phyloP scores from a whole-genome alignment of 306 rosid genomes.

The Quercus aquifolioides region DNA sequence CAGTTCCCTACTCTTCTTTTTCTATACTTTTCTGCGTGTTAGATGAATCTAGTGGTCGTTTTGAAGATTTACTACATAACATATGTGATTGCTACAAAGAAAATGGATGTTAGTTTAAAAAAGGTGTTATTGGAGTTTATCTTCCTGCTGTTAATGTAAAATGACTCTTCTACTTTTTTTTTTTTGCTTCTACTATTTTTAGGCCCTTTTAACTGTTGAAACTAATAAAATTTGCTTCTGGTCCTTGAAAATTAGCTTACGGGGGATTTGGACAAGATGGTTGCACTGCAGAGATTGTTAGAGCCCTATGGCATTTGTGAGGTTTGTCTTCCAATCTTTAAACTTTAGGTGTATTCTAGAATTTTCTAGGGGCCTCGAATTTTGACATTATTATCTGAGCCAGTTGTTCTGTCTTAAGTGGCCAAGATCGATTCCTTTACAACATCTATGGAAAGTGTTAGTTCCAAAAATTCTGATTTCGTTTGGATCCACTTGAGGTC shows the following conservation, averaged over 20 bases:
- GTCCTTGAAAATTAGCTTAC: constrained; percentile 49
- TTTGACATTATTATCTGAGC: neutral
- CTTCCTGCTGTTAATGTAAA: neutral
- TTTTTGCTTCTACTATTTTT: neutral
- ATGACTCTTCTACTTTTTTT: neutral
- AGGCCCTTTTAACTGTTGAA: neutral
- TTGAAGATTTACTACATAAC: neutral
- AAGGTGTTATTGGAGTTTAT: neutral
- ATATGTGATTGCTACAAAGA: too few relatives aligned
- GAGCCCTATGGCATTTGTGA: constrained; percentile 90
- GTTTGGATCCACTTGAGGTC: neutral
- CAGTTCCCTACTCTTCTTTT: neutral
- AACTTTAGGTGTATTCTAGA: constrained; percentile 1
- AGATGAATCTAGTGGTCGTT: neutral
- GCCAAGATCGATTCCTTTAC: neutral
- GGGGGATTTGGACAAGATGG: constrained; percentile 86
- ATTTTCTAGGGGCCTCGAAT: neutral
- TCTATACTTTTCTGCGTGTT: neutral
- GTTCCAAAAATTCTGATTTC: neutral
- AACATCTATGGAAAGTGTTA: neutral
- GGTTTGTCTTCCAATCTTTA: constrained; percentile 47
- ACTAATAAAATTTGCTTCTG: constrained; percentile 18
- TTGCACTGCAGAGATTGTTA: constrained; percentile 78
- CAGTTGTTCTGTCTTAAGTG: constrained; percentile 3
- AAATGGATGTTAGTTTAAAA: neutral